phyloP scores from a whole-genome alignment of 1,139 yeast genomes.

The Wickerhamomyces sp. region DNA sequence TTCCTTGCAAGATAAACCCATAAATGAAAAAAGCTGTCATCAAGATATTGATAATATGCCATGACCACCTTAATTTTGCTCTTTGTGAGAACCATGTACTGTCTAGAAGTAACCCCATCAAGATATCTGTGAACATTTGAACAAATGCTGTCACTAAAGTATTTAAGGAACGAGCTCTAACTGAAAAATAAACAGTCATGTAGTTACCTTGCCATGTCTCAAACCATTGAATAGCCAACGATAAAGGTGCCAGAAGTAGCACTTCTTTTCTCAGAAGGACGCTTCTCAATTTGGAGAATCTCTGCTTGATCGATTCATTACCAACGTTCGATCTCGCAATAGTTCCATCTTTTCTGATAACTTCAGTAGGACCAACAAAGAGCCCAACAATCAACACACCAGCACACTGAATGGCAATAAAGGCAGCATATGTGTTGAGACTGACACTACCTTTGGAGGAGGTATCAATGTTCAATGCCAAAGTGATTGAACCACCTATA shows the following conservation, averaged over 20 bases:
- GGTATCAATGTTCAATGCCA: slow-evolving; percentile 14
- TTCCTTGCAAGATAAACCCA: slow-evolving; percentile 1
- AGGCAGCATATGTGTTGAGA: slow-evolving; percentile 20
- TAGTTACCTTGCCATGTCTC: slow-evolving; percentile 10
- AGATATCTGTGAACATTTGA: slow-evolving; percentile 13
- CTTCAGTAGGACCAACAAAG: slow-evolving; percentile 19
- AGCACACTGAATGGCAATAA: slow-evolving; percentile 21
- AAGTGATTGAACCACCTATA: slow-evolving; percentile 21
- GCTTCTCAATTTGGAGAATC: not conserved
- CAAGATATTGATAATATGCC: slow-evolving; percentile 1
- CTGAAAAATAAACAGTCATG: slow-evolving; percentile 21
- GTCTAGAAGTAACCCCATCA: slow-evolving; percentile 5
- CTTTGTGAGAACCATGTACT: not conserved
- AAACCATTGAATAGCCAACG: slow-evolving; percentile 1
- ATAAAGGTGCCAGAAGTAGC: not conserved
- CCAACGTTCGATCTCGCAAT: slow-evolving; percentile 1
- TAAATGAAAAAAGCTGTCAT: slow-evolving; percentile 1
- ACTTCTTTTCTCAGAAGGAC: slow-evolving; percentile 1
- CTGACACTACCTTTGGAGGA: slow-evolving; percentile 15
- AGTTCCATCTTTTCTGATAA: slow-evolving; percentile 18
- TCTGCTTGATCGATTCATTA: slow-evolving; percentile 1
- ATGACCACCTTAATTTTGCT: slow-evolving; percentile 1
- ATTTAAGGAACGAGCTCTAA: slow-evolving; percentile 22
- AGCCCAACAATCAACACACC: slow-evolving; percentile 17
- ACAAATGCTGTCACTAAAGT: slow-evolving; percentile 19